Conservation (phyloP, 176 grass and related monocot genomes). For the Elaeis guineensis region DNA sequence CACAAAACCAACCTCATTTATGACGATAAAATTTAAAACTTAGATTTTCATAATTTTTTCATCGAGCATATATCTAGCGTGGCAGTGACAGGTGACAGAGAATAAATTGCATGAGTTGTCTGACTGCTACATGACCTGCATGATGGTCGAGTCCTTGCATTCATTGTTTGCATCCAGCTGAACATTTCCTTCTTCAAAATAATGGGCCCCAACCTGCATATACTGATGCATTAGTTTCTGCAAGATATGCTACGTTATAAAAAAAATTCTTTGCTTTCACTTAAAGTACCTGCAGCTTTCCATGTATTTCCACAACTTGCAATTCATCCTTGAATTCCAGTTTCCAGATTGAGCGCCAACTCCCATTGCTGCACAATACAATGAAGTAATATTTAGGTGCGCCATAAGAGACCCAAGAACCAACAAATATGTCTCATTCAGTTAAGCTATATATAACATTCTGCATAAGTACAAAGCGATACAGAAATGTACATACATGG, state of each 20-base stretch:
- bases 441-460: too few relatives aligned
- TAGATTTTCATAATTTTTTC: too few relatives aligned
- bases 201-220: conserved; percentile 81
- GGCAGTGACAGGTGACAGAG: too few relatives aligned
- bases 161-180: conserved; percentile 86
- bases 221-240: not conserved
- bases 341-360: conserved; percentile 78
- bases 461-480: too few relatives aligned
- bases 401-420: too few relatives aligned
- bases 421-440: too few relatives aligned
- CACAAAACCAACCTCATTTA: too few relatives aligned
- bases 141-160: conserved; percentile 65
- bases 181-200: conserved; percentile 99
- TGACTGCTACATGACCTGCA: conserved; percentile 43
- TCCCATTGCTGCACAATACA: conserved; percentile 67
- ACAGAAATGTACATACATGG: too few relatives aligned
- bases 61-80: too few relatives aligned
- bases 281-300: conserved; percentile 74
- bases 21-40: too few relatives aligned
- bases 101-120: too few relatives aligned
- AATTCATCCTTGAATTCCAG: conserved; percentile 70
- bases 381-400: conserved; percentile 1
- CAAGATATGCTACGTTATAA: conserved; percentile 1
- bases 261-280: conserved; percentile 20
- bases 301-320: conserved; percentile 66